phyloP scores from a whole-genome alignment of 192 early-diverging fungal species.

The Coemansia sp. region DNA sequence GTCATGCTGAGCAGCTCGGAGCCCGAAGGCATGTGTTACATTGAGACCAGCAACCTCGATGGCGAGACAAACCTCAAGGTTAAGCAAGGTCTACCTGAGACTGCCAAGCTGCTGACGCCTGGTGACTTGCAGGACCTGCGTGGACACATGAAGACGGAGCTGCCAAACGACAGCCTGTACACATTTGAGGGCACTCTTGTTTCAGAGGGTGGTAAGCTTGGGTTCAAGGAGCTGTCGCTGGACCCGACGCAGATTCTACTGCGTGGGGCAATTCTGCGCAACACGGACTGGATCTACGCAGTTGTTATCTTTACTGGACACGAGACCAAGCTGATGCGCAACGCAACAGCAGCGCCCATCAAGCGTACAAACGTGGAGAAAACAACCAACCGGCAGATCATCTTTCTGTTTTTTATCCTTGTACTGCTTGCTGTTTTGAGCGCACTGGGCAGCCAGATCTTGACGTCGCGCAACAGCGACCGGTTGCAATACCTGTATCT shows the following conservation, averaged over 20 bases:
- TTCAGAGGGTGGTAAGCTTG: constrained; percentile 43
- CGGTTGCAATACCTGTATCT: constrained; percentile 55
- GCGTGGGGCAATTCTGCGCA: constrained; percentile 89
- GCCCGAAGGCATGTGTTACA: constrained; percentile 95
- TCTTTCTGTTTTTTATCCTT: constrained; percentile 88
- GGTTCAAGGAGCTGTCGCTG: constrained; percentile 72
- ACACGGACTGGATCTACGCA: constrained; percentile 93
- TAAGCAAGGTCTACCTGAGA: constrained; percentile 89
- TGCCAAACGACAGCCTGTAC: constrained; percentile 95
- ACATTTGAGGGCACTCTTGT: constrained; percentile 79
- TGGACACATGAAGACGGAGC: constrained; percentile 86
- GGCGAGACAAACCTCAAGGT: constrained; percentile 99
- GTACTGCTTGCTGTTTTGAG: constrained; percentile 81
- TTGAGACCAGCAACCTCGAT: constrained; percentile 97
- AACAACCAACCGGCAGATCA: constrained; percentile 91
- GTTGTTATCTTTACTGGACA: constrained; percentile 96
- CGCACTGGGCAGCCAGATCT: constrained; percentile 77
- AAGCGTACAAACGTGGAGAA: constrained; percentile 89
- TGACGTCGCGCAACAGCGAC: constrained; percentile 52
- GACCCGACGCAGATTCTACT: constrained; percentile 93
- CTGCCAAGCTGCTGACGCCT: constrained; percentile 70
- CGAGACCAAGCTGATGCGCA: constrained; percentile 97
- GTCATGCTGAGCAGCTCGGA: constrained; percentile 87
- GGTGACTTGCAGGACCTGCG: constrained; percentile 61
- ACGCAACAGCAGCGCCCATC: constrained; percentile 87